Conservation (phyloP, 2,329 filamentous ascomycete species). For the Juglanconis sp. region DNA sequence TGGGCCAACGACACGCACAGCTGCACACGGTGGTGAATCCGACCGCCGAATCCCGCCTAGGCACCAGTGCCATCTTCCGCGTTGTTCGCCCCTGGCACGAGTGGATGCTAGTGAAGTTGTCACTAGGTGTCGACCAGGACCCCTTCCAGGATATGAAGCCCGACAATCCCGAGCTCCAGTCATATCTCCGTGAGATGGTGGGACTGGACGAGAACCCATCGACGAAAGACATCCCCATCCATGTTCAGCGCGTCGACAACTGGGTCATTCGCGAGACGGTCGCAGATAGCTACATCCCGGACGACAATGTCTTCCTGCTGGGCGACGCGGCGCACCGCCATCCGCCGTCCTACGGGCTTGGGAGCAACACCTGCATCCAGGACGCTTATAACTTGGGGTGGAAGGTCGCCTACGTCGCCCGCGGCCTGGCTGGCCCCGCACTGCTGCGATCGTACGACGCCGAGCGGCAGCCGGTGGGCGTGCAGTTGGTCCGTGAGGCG, state of each 20-base stretch:
- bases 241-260: constrained; percentile 45
- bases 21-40: constrained; percentile 55
- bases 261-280: constrained; percentile 57
- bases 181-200: constrained; percentile 41
- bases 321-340: constrained; percentile 52
- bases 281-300: constrained; percentile 43
- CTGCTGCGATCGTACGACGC: constrained; percentile 35
- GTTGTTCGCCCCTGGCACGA: constrained; percentile 59
- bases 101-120: constrained; percentile 32
- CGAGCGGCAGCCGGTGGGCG: constrained; percentile 41
- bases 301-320: constrained; percentile 42
- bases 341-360: constrained; percentile 47
- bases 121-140: constrained; percentile 26
- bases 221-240: constrained; percentile 32
- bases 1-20: constrained; percentile 48
- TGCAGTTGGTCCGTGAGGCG: constrained; percentile 32
- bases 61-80: constrained; percentile 41
- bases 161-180: constrained; percentile 2
- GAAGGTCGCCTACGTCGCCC: constrained; percentile 43
- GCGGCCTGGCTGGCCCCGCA: constrained; percentile 27
- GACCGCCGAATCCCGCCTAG: constrained; percentile 40
- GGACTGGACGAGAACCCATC: constrained; percentile 39
- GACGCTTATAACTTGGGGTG: constrained; percentile 47
- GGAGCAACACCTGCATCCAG: constrained; percentile 49
- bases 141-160: constrained; percentile 8